Evolutionary conservation across 352 stramenopile species (phyloP).

Genomic region (Phytophthora nicotianae): DNA sequence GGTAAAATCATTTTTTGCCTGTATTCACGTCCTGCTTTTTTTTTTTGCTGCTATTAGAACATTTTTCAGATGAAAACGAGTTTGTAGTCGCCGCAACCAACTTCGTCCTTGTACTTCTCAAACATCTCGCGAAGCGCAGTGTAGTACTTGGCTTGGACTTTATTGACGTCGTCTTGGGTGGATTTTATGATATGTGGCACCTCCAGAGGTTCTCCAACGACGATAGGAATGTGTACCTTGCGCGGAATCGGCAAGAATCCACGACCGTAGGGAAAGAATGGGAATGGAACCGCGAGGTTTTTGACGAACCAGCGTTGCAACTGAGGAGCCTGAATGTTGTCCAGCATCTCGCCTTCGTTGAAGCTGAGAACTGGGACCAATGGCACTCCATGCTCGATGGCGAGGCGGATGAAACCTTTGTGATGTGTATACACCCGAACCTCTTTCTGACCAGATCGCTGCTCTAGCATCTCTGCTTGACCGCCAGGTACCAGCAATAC

Average conservation of each 20-base stretch:
- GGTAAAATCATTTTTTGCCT: conserved; percentile 18
- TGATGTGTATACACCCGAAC: conserved; percentile 72
- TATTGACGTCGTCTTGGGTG: conserved; percentile 52
- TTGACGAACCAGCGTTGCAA: conserved; percentile 76
- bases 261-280: conserved; percentile 73
- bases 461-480: conserved; percentile 79
- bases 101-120: conserved; percentile 65
- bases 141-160: conserved; percentile 61
- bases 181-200: conserved; percentile 48
- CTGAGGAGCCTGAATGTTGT: conserved; percentile 66
- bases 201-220: conserved; percentile 56
- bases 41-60: conserved; percentile 1
- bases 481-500: conserved; percentile 75
- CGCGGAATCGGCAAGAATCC: conserved; percentile 61
- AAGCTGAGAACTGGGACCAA: conserved; percentile 80
- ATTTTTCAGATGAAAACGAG: conserved; percentile 56
- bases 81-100: conserved; percentile 63
- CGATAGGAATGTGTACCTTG: conserved; percentile 55
- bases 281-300: conserved; percentile 71
- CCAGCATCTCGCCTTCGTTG: conserved; percentile 72
- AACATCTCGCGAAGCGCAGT: conserved; percentile 52
- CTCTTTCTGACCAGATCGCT: conserved; percentile 51
- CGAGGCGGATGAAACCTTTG: conserved; percentile 77
- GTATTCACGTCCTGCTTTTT: conserved; percentile 1
- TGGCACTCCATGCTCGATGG: conserved; percentile 65